Evolutionary conservation across 371 early-diverging fungal genomes (phyloP).

Genomic region (Mortierella sp.): DNA sequence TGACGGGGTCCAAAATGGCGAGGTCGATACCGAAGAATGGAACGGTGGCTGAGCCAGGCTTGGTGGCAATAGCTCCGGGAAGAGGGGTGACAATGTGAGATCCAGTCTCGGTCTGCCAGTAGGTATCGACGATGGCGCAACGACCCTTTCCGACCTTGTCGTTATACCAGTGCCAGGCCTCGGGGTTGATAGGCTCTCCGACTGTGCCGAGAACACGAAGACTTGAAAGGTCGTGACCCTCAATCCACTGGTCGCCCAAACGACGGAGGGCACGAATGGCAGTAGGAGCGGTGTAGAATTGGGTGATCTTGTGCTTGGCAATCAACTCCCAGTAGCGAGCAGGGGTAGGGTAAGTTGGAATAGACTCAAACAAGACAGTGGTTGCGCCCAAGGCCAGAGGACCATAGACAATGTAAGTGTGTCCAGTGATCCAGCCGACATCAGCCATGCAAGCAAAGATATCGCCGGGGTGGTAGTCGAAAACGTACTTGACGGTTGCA

Average conservation of each 20-base stretch:
- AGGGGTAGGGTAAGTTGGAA: conserved; percentile 88
- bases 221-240: conserved; percentile 79
- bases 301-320: conserved; percentile 91
- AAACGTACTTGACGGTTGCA: conserved; percentile 90
- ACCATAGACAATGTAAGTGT: conserved; percentile 95
- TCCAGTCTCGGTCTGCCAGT: conserved; percentile 98
- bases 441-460: conserved; percentile 90
- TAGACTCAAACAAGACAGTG: conserved; percentile 94
- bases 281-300: conserved; percentile 99
- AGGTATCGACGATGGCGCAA: conserved; percentile 96
- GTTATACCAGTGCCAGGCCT: conserved; percentile 98
- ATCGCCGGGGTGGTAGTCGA: conserved; percentile 90
- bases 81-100: conserved; percentile 94
- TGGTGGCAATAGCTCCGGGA: conserved; percentile 87
- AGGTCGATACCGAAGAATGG: conserved; percentile 98
- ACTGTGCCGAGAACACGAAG: conserved; percentile 96
- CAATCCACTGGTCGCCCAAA: conserved; percentile 85
- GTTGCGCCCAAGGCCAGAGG: conserved; percentile 93
- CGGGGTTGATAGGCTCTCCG: conserved; percentile 98
- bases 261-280: conserved; percentile 96
- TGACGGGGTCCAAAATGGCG: conserved; percentile 84
- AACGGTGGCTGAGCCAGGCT: conserved; percentile 96
- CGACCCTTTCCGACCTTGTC: conserved; percentile 89
- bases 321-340: conserved; percentile 89
- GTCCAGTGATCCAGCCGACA: conserved; percentile 89